These are phyloP conservation scores for Spathaspora sp. DNA, from an alignment of 805 yeast species.

Conservation along the genomic window DNA sequence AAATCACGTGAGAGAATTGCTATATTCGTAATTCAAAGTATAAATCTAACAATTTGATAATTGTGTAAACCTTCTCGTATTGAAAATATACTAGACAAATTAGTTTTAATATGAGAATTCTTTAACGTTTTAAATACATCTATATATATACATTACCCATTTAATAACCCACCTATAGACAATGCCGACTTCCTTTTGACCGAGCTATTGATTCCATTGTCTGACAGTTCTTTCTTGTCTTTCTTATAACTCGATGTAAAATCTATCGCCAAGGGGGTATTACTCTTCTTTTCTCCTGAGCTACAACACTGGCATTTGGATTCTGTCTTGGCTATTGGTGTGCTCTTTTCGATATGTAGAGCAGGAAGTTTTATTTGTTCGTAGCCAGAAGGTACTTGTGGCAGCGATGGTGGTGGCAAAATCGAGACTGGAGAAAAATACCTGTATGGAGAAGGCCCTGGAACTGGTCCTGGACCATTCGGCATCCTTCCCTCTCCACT, in stretches of 20 bases:
- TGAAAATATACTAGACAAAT: no score
- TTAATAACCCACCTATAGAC: slow-evolving; percentile 40
- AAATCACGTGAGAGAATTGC: neutral
- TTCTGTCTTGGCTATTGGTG: neutral
- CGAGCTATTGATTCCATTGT: neutral
- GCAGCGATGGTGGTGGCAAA: slow-evolving; percentile 1
- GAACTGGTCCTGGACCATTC: slow-evolving; percentile 41
- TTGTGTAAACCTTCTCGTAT: neutral
- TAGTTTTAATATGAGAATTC: no score
- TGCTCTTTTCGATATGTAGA: neutral
- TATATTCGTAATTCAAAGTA: neutral
- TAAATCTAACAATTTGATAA: neutral
- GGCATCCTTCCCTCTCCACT: slow-evolving; percentile 33
- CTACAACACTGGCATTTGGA: neutral
- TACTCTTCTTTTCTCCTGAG: slow-evolving; percentile 2
- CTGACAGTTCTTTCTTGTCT: neutral
- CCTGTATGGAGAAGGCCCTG: slow-evolving; percentile 31
- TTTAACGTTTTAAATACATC: neutral
- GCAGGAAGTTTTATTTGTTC: slow-evolving; percentile 5
- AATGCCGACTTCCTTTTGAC: slow-evolving; percentile 17
- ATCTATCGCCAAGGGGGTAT: slow-evolving; percentile 24
- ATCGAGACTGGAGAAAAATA: slow-evolving; percentile 6
- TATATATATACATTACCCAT: slow-evolving; percentile 12
- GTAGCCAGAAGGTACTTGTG: neutral
- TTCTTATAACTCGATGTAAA: slow-evolving; percentile 18